Percentiles rank a stretch among this genome's conserved stretches.
phyloP scores from a whole-genome alignment of 1,139 yeast genomes.

The Blastobotrys proliferans region DNA sequence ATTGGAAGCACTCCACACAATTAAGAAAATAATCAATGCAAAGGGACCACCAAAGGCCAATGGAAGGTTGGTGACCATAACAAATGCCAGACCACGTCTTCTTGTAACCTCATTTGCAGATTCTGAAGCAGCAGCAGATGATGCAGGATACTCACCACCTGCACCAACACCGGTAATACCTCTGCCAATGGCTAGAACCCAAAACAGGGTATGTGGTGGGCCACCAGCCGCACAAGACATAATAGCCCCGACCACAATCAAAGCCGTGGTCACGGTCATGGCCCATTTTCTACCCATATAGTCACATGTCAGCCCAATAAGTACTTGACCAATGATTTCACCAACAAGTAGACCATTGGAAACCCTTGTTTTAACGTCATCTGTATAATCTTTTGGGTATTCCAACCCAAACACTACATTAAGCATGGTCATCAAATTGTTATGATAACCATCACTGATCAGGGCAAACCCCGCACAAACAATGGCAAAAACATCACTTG shows the following conservation, averaged over 20 bases:
- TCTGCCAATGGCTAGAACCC: constrained; percentile 68
- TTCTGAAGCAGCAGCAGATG: constrained; percentile 65
- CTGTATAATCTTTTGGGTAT: constrained; percentile 45
- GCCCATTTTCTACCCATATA: constrained; percentile 57
- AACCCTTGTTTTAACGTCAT: constrained; percentile 49
- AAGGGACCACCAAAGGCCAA: constrained; percentile 74
- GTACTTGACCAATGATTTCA: constrained; percentile 54
- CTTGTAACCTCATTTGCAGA: constrained; percentile 67
- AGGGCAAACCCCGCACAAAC: constrained; percentile 57
- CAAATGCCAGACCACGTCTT: constrained; percentile 61
- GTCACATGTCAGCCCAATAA: constrained; percentile 53
- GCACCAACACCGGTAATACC: constrained; percentile 69
- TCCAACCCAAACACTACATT: constrained; percentile 46
- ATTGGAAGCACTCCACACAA: constrained; percentile 59
- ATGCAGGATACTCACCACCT: constrained; percentile 75
- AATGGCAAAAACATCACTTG: constrained; percentile 39
- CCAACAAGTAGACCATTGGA: constrained; percentile 58
- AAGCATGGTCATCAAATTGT: constrained; percentile 56
- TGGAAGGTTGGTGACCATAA: constrained; percentile 67
- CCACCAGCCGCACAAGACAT: constrained; percentile 60
- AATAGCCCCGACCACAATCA: constrained; percentile 53
- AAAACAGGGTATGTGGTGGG: constrained; percentile 48
- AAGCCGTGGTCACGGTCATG: constrained; percentile 49
- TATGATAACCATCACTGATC: constrained; percentile 62
- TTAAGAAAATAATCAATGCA: constrained; percentile 61